Conservation (phyloP, 768 basidiomycete genomes). For the Lactarius sanguifluus region DNA sequence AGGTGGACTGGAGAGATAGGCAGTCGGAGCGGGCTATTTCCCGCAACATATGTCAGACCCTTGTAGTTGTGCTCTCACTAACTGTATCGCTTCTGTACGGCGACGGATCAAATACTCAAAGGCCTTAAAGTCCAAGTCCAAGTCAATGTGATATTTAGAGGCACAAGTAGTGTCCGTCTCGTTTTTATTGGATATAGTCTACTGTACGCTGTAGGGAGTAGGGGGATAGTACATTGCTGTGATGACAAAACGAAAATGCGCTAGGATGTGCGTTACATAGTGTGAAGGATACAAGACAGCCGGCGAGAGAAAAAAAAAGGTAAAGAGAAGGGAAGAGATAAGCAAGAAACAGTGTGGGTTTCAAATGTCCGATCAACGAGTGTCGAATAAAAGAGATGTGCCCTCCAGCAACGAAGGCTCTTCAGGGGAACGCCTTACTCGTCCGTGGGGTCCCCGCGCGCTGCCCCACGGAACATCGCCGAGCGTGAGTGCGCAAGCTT, state of each 20-base stretch:
- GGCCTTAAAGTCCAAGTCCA: neutral
- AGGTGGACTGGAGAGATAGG: conserved; percentile 30
- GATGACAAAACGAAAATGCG: conserved; percentile 25
- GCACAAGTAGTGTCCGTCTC: conserved; percentile 18
- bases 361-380: conserved; percentile 24
- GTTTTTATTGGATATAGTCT: conserved; percentile 17
- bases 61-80: conserved; percentile 12
- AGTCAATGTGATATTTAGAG: conserved; percentile 9
- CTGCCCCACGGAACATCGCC: conserved; percentile 40
- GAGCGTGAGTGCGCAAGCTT: conserved; percentile 48
- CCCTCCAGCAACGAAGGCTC: conserved; percentile 22
- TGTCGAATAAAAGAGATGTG: conserved; percentile 20
- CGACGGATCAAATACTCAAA: neutral
- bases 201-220: conserved; percentile 5
- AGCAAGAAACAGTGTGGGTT: conserved; percentile 16
- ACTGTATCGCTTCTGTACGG: neutral
- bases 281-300: conserved; percentile 14
- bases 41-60: conserved; percentile 25
- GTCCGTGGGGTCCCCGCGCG: conserved; percentile 15
- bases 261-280: conserved; percentile 27
- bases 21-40: conserved; percentile 28
- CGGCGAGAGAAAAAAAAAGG: neutral
- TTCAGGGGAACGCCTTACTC: neutral
- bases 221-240: conserved; percentile 22
- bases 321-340: conserved; percentile 12